Conservation (phyloP, 495 filamentous ascomycete species). For the Beverwykella pulmonaria region DNA sequence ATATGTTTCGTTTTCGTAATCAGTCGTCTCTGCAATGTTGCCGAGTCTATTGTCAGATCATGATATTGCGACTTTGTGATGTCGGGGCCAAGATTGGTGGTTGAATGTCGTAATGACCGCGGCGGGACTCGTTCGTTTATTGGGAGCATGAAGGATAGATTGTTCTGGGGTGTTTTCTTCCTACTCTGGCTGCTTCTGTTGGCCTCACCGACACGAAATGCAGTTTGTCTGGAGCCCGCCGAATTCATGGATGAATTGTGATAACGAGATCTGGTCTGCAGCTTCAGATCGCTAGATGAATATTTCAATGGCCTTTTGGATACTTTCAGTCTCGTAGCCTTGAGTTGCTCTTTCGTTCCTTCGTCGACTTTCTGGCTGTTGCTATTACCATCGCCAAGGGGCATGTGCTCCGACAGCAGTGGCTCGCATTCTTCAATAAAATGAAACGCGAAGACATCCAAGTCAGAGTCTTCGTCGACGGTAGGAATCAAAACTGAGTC, state of each 20-base stretch:
- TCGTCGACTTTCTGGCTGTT: neutral
- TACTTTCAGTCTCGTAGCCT: neutral
- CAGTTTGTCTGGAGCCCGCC: neutral
- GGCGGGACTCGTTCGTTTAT: neutral
- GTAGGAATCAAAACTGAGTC: neutral
- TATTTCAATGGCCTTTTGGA: neutral
- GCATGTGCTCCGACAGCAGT: neutral
- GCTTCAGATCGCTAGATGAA: neutral
- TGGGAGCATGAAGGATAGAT: neutral
- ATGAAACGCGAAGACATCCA: neutral
- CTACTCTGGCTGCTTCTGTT: neutral
- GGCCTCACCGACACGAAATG: neutral
- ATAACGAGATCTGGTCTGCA: neutral
- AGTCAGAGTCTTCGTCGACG: neutral
- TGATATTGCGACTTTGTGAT: neutral
- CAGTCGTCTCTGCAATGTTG: conserved; percentile 15
- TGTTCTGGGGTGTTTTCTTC: neutral
- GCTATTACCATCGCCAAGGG: neutral
- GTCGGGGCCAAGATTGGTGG: conserved; percentile 3
- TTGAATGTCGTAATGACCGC: conserved; percentile 1
- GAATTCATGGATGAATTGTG: neutral
- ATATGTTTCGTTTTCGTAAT: conserved; percentile 8
- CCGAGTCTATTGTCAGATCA: conserved; percentile 12
- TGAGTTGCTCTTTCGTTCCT: neutral
- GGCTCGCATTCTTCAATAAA: conserved; percentile 3